phyloP scores from a whole-genome alignment of 1,139 yeast genomes.

The Yamadazyma pseudoaaseri region DNA sequence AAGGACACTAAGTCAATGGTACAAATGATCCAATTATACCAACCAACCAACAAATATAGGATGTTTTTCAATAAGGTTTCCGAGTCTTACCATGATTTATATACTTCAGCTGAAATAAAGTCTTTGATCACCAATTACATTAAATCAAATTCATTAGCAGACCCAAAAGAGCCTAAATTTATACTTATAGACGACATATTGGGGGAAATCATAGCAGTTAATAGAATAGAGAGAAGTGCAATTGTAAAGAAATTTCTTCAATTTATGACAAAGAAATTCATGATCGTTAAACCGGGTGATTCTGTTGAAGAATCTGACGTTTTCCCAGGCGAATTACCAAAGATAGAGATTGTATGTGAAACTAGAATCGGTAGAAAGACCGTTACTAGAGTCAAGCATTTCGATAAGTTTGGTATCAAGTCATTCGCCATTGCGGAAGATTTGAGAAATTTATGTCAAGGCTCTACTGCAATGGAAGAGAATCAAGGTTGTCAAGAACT shows the following conservation, averaged over 20 bases:
- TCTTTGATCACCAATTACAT: slow-evolving; percentile 56
- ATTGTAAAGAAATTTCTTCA: slow-evolving; percentile 49
- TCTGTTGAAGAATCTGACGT: slow-evolving; percentile 32
- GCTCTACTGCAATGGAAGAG: slow-evolving; percentile 73
- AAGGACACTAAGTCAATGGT: slow-evolving; percentile 25
- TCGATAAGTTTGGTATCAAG: slow-evolving; percentile 67
- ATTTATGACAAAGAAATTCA: slow-evolving; percentile 58
- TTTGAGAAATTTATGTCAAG: slow-evolving; percentile 79
- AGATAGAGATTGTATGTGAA: slow-evolving; percentile 66
- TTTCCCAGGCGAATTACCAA: slow-evolving; percentile 66
- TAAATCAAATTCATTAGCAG: slow-evolving; percentile 46
- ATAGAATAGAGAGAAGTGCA: slow-evolving; percentile 43
- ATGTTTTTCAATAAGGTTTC: slow-evolving; percentile 49
- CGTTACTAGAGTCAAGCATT: slow-evolving; percentile 68
- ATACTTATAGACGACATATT: slow-evolving; percentile 54
- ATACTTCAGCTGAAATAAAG: slow-evolving; percentile 55
- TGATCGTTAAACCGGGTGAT: slow-evolving; percentile 50
- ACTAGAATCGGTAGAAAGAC: slow-evolving; percentile 80
- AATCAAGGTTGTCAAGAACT: slow-evolving; percentile 65
- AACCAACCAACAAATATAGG: slow-evolving; percentile 53
- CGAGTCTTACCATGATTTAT: slow-evolving; percentile 36
- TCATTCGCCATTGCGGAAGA: slow-evolving; percentile 67
- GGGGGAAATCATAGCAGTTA: slow-evolving; percentile 23
- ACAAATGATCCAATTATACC: slow-evolving; percentile 38
- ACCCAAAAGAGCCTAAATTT: slow-evolving; percentile 42